phyloP scores from a whole-genome alignment of 2,329 filamentous ascomycete species.

The Dryadomyces quercivorus region DNA sequence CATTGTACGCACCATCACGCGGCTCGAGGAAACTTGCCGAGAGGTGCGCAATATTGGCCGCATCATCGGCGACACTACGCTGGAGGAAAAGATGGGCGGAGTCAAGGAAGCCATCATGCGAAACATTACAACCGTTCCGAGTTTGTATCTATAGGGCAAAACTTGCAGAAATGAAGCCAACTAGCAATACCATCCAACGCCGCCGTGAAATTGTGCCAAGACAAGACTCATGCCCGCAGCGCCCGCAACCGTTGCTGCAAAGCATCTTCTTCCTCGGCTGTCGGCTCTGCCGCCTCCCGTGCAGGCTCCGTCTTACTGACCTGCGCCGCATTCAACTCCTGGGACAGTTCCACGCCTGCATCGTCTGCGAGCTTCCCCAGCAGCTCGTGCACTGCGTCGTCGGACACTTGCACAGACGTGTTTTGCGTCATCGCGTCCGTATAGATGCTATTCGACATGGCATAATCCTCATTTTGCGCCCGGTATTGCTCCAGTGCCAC shows the following conservation, averaged over 20 bases:
- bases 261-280: slow-evolving; percentile 67
- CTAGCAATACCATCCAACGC: neutral
- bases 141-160: slow-evolving; percentile 61
- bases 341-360: slow-evolving; percentile 68
- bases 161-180: neutral
- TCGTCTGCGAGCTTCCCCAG: slow-evolving; percentile 81
- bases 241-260: slow-evolving; percentile 50
- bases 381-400: slow-evolving; percentile 78
- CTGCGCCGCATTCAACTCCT: slow-evolving; percentile 53
- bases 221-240: slow-evolving; percentile 31
- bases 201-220: neutral
- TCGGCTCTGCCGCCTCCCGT: slow-evolving; percentile 47
- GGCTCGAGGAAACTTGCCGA: slow-evolving; percentile 88
- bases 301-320: slow-evolving; percentile 45
- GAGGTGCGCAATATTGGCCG: slow-evolving; percentile 96
- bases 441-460: slow-evolving; percentile 61
- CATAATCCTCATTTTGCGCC: slow-evolving; percentile 51
- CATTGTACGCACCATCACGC: slow-evolving; percentile 87
- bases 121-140: slow-evolving; percentile 84
- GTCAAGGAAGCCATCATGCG: slow-evolving; percentile 97
- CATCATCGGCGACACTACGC: slow-evolving; percentile 83
- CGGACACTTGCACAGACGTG: slow-evolving; percentile 58
- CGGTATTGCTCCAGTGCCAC: slow-evolving; percentile 49
- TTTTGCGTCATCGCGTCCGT: slow-evolving; percentile 74
- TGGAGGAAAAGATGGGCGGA: slow-evolving; percentile 94